A percentile compares a stretch with the other conserved stretches of the same genome.
These are phyloP conservation scores for Gleditsia sinensis DNA, from an alignment of 306 rosid species.

Conservation along the genomic window DNA sequence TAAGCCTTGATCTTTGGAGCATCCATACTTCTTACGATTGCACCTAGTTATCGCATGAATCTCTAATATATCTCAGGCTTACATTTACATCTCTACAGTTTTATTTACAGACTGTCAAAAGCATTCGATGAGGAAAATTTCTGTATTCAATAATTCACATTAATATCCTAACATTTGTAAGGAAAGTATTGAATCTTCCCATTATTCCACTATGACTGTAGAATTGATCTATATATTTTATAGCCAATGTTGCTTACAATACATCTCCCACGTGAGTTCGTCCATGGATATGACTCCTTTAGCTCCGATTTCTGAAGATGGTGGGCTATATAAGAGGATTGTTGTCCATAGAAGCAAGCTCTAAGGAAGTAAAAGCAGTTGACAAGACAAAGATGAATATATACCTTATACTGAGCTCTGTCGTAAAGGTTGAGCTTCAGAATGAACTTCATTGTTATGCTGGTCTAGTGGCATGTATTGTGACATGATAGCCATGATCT, in stretches of 20 bases:
- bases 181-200: slow-evolving; percentile 13
- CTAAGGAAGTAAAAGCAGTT: slow-evolving; percentile 2
- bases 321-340: slow-evolving; percentile 19
- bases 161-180: slow-evolving; percentile 16
- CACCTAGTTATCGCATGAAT: slow-evolving; percentile 5
- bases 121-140: slow-evolving; percentile 19
- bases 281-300: slow-evolving; percentile 1
- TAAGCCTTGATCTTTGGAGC: too few species aligned
- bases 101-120: slow-evolving; percentile 32
- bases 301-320: not conserved
- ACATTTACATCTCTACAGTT: slow-evolving; percentile 38
- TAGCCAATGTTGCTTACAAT: slow-evolving; percentile 15
- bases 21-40: too few species aligned
- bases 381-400: slow-evolving; percentile 15
- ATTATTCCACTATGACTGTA: not conserved
- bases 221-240: slow-evolving; percentile 19
- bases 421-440: slow-evolving; percentile 65
- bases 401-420: slow-evolving; percentile 59
- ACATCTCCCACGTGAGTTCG: too few species aligned
- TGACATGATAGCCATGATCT: slow-evolving; percentile 96
- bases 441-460: slow-evolving; percentile 56
- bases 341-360: slow-evolving; percentile 11
- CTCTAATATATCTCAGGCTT: slow-evolving; percentile 10
- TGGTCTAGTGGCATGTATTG: slow-evolving; percentile 96
- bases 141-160: slow-evolving; percentile 24